Percentiles rank a stretch among this genome's conserved stretches.
These are phyloP conservation scores for Morella rubra DNA, from an alignment of 306 rosid genomes.

Conservation along the genomic window DNA sequence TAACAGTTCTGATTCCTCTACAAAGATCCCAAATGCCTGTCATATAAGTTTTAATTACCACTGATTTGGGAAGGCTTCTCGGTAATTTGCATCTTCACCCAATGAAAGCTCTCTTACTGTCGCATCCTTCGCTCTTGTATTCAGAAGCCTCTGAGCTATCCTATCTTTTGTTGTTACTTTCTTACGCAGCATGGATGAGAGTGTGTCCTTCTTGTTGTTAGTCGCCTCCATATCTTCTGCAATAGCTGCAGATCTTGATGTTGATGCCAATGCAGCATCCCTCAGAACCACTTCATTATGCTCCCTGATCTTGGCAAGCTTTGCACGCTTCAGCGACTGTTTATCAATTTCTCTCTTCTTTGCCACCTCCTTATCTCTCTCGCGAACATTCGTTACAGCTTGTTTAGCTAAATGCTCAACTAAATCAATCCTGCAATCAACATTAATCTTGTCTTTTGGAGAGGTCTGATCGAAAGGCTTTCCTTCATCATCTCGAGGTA, in stretches of 20 bases:
- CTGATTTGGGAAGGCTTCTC: conserved; percentile 82
- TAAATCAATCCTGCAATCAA: conserved; percentile 34
- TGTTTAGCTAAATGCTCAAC: conserved; percentile 63
- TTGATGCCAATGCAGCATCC: conserved; percentile 77
- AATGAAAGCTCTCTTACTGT: conserved; percentile 45
- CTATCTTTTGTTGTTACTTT: conserved; percentile 76
- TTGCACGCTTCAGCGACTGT: conserved; percentile 60
- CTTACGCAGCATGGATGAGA: conserved; percentile 81
- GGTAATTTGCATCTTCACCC: conserved; percentile 51
- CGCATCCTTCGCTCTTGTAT: conserved; percentile 44
- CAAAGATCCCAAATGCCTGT: conserved; percentile 13
- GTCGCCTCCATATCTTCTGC: conserved; percentile 49
- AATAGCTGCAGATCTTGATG: conserved; percentile 59
- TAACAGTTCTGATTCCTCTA: neutral
- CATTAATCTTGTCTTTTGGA: conserved; percentile 34
- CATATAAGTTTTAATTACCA: conserved; percentile 38
- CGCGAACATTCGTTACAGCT: conserved; percentile 79
- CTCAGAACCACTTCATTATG: conserved; percentile 78
- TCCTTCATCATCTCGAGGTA: conserved; percentile 84
- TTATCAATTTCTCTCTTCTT: conserved; percentile 56
- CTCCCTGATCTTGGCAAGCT: conserved; percentile 80
- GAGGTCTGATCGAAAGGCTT: conserved; percentile 53
- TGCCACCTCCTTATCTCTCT: conserved; percentile 52
- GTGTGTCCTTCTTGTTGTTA: conserved; percentile 50
- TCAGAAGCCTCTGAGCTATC: conserved; percentile 61